These are phyloP conservation scores for Epithemia pelagica DNA, from an alignment of 108 stramenopile species.

Conservation along the genomic window DNA sequence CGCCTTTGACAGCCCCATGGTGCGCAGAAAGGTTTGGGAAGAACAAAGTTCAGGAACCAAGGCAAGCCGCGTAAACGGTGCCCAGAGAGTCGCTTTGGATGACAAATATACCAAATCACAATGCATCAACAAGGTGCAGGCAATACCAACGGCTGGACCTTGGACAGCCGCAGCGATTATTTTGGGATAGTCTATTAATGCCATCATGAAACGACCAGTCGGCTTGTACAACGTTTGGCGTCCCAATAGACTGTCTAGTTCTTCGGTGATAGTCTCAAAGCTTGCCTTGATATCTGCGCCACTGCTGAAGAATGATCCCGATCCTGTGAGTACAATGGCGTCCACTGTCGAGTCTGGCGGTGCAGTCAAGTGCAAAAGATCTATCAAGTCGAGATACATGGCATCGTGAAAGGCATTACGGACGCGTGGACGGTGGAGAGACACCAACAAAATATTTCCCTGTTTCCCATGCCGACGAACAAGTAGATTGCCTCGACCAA, in stretches of 20 bases:
- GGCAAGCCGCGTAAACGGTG: slow-evolving; percentile 53
- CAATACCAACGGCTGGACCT: slow-evolving; percentile 61
- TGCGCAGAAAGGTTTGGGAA: slow-evolving; percentile 27
- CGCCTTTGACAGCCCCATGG: slow-evolving; percentile 38
- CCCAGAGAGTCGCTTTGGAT: slow-evolving; percentile 40
- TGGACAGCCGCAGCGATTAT: slow-evolving; percentile 47
- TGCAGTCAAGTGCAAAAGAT: slow-evolving; percentile 22
- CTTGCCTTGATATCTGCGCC: slow-evolving; percentile 39
- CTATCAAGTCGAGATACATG: slow-evolving; percentile 36
- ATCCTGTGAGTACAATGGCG: slow-evolving; percentile 43
- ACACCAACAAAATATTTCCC: slow-evolving; percentile 23
- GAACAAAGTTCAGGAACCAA: slow-evolving; percentile 48
- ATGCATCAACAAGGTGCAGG: slow-evolving; percentile 38
- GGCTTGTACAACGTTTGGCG: slow-evolving; percentile 21
- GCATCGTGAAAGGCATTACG: slow-evolving; percentile 43
- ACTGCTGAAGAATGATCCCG: slow-evolving; percentile 41
- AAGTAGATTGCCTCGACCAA: slow-evolving; percentile 20
- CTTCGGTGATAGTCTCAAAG: slow-evolving; percentile 9
- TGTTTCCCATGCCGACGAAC: slow-evolving; percentile 18
- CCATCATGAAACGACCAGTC: slow-evolving; percentile 34
- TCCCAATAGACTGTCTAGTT: neutral
- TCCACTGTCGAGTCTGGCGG: slow-evolving; percentile 26
- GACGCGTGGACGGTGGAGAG: slow-evolving; percentile 32
- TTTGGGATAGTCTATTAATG: slow-evolving; percentile 42
- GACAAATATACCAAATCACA: slow-evolving; percentile 42